phyloP scores from a whole-genome alignment of 371 early-diverging fungal species.

The Rhizopus delemar region DNA sequence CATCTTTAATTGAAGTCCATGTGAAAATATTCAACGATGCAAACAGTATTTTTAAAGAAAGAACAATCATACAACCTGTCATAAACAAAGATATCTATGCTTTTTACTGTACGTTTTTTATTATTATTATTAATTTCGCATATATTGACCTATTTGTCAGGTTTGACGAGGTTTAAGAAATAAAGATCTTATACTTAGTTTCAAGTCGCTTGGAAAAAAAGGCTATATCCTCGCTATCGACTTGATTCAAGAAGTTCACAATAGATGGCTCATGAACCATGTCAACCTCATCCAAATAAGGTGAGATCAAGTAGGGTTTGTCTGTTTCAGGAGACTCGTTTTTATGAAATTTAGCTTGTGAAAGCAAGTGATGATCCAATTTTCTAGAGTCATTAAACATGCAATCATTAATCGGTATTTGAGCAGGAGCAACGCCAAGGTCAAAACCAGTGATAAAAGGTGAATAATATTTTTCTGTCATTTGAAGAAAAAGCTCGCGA shows the following conservation, averaged over 20 bases:
- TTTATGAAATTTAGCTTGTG: not conserved
- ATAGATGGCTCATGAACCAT: slow-evolving; percentile 1
- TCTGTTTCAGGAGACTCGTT: not conserved
- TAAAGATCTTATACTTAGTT: not conserved
- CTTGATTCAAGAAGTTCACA: slow-evolving; percentile 4
- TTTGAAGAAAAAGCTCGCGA: not conserved
- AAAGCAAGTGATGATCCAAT: not conserved
- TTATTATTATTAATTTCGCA: too few species aligned
- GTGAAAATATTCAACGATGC: too few species aligned
- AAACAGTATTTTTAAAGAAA: too few species aligned
- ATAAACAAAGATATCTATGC: too few species aligned
- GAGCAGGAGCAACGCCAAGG: slow-evolving; percentile 9
- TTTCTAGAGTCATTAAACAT: not conserved
- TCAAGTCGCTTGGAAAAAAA: slow-evolving; percentile 1
- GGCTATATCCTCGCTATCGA: not conserved
- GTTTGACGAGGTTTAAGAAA: not conserved
- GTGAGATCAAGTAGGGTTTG: not conserved
- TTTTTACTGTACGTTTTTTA: too few species aligned
- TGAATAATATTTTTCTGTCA: slow-evolving; percentile 17
- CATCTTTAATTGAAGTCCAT: too few species aligned
- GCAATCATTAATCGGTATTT: not conserved
- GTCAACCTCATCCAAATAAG: not conserved
- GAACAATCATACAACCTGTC: too few species aligned
- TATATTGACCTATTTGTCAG: not conserved
- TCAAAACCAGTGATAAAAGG: slow-evolving; percentile 28